Evolutionary conservation across 1,139 yeast species (phyloP), one percentile per base, ranked within the genome.

Genomic region (Williopsis jadinii): DNA sequence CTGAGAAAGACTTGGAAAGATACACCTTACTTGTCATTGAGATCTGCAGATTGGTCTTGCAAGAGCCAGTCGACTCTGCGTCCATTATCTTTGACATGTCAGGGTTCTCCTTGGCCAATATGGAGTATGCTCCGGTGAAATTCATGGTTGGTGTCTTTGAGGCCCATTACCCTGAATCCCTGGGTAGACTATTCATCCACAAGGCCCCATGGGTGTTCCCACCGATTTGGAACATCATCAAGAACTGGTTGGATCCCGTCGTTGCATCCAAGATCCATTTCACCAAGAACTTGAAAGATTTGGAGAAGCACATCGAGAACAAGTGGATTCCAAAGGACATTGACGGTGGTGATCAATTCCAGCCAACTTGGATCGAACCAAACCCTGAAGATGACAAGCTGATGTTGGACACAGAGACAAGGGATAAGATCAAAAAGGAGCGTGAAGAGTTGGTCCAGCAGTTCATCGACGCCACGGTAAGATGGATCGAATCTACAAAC

Each of bases 131-230:
- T 8, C 86, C 94, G 3, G 88, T 86, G 41, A 83, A 83, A 61
- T 86, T 83, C 62, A 72, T 87, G 63, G 77, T 84, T 45, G 71
- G 75, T 42, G 77, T 85, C 46, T 84, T 87, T 58, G 95, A 87
- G 64, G 87, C 87, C 1, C 88, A 85, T 59, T 87, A 85, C 59
- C 96, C 96, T 1, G 96, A 87, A 61, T 79, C 83, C 39, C 70
- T 87, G 38, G 94, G 94, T 13, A 74, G 74, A 41, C 63, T 87
- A 40, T 69, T 84, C 55, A 78, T 87, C 48, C 95, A 87, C 64
- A 83, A 83, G 52, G 95, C 95, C 0, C 96, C 96, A 8, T 84
- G 95, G 94, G 73, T 87, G 36, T 87, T 87, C 67, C 75, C 80
- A 47, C 85, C 94, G 29, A 82, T 86, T 49, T 87, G 95, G 95